Percentiles rank a stretch among this genome's conserved stretches.
phyloP scores from a whole-genome alignment of 2,329 filamentous ascomycete genomes.

The Xylaria sp. region DNA sequence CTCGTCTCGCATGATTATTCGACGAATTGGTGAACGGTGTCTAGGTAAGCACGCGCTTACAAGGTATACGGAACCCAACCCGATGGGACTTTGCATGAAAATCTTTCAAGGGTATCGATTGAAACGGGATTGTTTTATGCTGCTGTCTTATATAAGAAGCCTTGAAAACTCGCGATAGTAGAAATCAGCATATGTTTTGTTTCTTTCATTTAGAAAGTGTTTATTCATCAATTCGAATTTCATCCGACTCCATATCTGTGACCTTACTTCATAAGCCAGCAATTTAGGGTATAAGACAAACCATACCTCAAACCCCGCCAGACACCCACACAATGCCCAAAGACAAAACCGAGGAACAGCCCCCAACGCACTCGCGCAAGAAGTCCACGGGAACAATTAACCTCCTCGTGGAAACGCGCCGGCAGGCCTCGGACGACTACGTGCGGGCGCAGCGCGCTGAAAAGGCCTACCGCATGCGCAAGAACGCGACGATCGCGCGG shows the following conservation, averaged over 20 bases:
- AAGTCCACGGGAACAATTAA: conserved; percentile 56
- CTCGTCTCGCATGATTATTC: conserved; percentile 7
- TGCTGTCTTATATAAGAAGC: background rate
- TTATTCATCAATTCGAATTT: background rate
- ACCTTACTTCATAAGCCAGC: too few relatives aligned
- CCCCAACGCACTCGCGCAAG: conserved; percentile 7
- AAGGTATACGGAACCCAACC: background rate
- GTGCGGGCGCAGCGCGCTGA: conserved; percentile 55
- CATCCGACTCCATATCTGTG: too few relatives aligned
- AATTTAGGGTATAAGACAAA: background rate
- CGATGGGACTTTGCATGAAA: conserved; percentile 3
- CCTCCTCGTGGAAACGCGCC: conserved; percentile 54
- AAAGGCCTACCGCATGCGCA: conserved; percentile 55
- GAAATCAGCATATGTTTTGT: background rate
- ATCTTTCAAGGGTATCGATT: background rate
- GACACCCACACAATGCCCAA: background rate
- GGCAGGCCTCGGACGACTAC: conserved; percentile 53
- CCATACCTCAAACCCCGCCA: background rate
- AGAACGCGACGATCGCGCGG: conserved; percentile 55
- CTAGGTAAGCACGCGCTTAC: background rate
- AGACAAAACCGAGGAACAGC: conserved; percentile 4
- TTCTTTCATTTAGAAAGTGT: background rate
- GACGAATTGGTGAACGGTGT: background rate
- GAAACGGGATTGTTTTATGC: background rate
- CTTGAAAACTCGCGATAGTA: background rate